Conservation (phyloP, 495 filamentous ascomycete species). For the Penicillium daleae region DNA sequence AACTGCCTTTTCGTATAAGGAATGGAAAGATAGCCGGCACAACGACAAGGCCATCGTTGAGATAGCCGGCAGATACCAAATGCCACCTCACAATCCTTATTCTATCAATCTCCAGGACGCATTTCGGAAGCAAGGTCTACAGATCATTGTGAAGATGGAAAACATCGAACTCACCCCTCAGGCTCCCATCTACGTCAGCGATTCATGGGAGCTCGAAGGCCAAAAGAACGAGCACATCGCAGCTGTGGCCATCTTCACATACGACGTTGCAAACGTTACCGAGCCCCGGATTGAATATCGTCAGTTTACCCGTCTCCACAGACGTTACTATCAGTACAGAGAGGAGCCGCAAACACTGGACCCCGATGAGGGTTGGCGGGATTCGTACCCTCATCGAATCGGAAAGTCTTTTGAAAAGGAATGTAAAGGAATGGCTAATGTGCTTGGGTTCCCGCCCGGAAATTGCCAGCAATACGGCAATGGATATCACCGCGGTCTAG, state of each 20-base stretch:
- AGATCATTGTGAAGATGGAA: background rate
- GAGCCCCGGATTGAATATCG: background rate
- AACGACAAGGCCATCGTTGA: background rate
- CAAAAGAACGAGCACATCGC: background rate
- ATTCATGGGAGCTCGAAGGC: background rate
- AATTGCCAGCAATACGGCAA: background rate
- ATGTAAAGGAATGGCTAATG: background rate
- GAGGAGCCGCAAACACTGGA: background rate
- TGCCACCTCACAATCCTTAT: background rate
- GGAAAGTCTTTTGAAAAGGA: background rate
- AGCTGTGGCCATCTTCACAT: background rate
- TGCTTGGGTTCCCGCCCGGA: background rate
- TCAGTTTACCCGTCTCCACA: background rate
- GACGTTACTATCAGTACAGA: background rate
- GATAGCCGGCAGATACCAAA: background rate
- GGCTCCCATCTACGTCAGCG: background rate
- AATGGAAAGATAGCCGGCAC: background rate
- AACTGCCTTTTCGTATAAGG: background rate
- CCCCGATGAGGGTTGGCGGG: background rate
- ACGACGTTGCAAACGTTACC: background rate
- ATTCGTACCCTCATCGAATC: background rate
- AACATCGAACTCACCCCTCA: slow-evolving; percentile 2
- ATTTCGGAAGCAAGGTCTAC: background rate
- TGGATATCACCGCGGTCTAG: background rate
- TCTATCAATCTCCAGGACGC: background rate